phyloP scores from a whole-genome alignment of 139 green algal genomes.

The Coelastrella sp. region DNA sequence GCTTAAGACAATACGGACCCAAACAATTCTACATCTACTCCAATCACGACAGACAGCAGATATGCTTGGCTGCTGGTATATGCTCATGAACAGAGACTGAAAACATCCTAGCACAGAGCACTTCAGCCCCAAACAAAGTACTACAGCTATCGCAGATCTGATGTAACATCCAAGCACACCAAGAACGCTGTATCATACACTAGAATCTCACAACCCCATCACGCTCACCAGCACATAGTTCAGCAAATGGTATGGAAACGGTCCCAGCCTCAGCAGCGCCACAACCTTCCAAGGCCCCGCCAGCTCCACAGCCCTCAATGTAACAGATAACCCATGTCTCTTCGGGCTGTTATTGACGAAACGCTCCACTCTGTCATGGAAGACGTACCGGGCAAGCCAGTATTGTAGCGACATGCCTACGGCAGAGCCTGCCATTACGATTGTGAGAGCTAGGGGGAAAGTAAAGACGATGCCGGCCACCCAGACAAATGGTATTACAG shows the following conservation, averaged over 20 bases:
- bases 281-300: conserved; percentile 44
- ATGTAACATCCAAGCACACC: too few species aligned
- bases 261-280: conserved; percentile 43
- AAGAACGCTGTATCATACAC: neutral
- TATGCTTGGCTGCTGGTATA: too few species aligned
- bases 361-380: neutral
- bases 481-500: conserved; percentile 35
- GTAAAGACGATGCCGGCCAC: conserved; percentile 34
- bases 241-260: conserved; percentile 25
- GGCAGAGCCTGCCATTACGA: conserved; percentile 4
- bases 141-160: too few species aligned
- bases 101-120: too few species aligned
- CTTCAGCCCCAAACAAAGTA: too few species aligned
- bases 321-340: neutral
- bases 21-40: too few species aligned
- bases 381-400: neutral
- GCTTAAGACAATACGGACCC: too few species aligned
- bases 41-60: too few species aligned
- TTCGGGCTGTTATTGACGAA: neutral
- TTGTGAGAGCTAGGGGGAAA: neutral
- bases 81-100: too few species aligned
- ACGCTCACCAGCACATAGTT: conserved; percentile 9
- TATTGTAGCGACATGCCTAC: conserved; percentile 36
- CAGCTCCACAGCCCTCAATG: conserved; percentile 18
- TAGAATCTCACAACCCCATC: neutral